Percentiles rank a stretch among this genome's conserved stretches.
These are phyloP conservation scores for Asterochloris sp. DNA, from an alignment of 139 green algal genomes.

Conservation along the genomic window DNA sequence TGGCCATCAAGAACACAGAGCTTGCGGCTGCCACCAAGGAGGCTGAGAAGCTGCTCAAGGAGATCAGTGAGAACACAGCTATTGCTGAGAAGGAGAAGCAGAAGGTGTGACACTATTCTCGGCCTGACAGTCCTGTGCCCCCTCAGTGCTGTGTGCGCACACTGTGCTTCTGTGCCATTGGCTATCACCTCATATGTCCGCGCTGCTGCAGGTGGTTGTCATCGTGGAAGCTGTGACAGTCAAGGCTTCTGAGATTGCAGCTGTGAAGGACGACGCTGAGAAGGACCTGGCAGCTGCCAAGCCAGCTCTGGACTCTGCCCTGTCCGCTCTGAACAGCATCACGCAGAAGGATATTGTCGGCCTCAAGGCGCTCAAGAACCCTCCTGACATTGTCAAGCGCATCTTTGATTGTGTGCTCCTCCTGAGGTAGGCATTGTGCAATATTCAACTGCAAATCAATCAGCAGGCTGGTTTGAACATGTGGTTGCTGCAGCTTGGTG, in stretches of 20 bases:
- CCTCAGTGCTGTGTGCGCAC: background rate
- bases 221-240: conserved; percentile 77
- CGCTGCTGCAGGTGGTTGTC: conserved; percentile 47
- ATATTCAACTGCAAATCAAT: too few species aligned
- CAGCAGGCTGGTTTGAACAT: too few species aligned
- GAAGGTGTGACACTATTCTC: conserved; percentile 21
- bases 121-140: background rate
- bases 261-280: conserved; percentile 83
- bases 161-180: conserved; percentile 63
- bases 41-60: conserved; percentile 81
- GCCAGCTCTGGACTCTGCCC: conserved; percentile 86
- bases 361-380: conserved; percentile 93
- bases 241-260: conserved; percentile 68
- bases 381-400: conserved; percentile 92
- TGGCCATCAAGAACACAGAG: conserved; percentile 86
- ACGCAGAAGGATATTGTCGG: conserved; percentile 81
- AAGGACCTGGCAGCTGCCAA: conserved; percentile 85
- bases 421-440: conserved; percentile 36
- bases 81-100: conserved; percentile 84
- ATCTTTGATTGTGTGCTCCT: conserved; percentile 96
- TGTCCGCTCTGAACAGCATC: conserved; percentile 89
- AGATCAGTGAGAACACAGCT: conserved; percentile 85
- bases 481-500: too few species aligned
- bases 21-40: conserved; percentile 77
- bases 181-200: conserved; percentile 11